Conservation (phyloP, 73 alveolate species). For the Urostyla sp. region DNA sequence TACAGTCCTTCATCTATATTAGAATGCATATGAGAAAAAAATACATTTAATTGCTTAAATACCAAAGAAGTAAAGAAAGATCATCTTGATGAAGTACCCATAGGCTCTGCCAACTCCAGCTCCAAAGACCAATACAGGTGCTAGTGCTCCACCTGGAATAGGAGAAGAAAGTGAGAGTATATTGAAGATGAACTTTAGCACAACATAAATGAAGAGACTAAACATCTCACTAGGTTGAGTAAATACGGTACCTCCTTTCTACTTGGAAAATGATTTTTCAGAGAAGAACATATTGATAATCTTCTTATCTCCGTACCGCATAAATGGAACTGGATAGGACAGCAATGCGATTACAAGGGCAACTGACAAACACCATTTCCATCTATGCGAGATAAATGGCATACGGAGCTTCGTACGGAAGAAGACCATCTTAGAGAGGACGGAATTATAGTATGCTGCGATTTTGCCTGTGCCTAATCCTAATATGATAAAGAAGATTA, state of each 20-base stretch:
- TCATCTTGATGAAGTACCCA: constrained; percentile 70
- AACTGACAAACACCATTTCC: constrained; percentile 31
- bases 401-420: constrained; percentile 47
- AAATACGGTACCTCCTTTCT: constrained; percentile 1
- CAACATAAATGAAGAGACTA: constrained; percentile 53
- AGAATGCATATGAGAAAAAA: constrained; percentile 18
- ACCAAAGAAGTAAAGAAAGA: constrained; percentile 25
- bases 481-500: constrained; percentile 77
- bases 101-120: constrained; percentile 89
- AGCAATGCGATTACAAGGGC: constrained; percentile 14
- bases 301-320: constrained; percentile 50
- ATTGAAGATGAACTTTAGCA: constrained; percentile 61
- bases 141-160: constrained; percentile 89
- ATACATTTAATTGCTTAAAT: constrained; percentile 14
- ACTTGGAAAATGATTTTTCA: not conserved
- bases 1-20: constrained; percentile 50
- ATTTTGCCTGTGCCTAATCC: constrained; percentile 82
- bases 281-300: constrained; percentile 41
- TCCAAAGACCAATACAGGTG: constrained; percentile 87
- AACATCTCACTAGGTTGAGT: not conserved
- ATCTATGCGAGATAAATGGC: constrained; percentile 47
- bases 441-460: constrained; percentile 74
- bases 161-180: constrained; percentile 73
- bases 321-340: constrained; percentile 21
- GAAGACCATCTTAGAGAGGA: constrained; percentile 48